These are phyloP conservation scores for Kwoniella shivajii DNA, from an alignment of 1,284 basidiomycete species.

Conservation along the genomic window DNA sequence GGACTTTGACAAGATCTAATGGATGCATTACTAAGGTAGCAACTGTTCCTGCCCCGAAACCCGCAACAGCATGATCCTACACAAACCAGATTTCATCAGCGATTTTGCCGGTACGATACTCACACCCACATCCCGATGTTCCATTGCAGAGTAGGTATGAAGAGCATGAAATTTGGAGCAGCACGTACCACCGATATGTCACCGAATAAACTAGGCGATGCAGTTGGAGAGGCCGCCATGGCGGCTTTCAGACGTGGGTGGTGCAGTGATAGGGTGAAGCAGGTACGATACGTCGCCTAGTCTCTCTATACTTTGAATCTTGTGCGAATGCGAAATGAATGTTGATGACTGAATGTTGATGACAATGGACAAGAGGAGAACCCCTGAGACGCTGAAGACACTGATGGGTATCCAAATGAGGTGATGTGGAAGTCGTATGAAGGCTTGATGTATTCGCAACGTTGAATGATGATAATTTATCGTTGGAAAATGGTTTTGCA, in stretches of 20 bases:
- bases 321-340: too few species aligned
- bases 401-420: too few species aligned
- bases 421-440: too few species aligned
- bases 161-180: neutral
- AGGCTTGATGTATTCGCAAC: too few species aligned
- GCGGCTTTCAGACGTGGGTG: neutral
- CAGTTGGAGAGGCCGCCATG: conserved; percentile 10
- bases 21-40: conserved; percentile 98
- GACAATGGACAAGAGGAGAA: too few species aligned
- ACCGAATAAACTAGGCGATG: conserved; percentile 37
- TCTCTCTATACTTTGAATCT: too few species aligned
- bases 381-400: too few species aligned
- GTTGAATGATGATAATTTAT: too few species aligned
- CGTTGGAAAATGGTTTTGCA: too few species aligned
- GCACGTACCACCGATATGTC: conserved; percentile 49
- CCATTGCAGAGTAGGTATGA: neutral
- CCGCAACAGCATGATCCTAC: conserved; percentile 87
- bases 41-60: conserved; percentile 88
- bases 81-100: neutral
- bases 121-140: neutral
- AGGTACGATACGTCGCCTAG: neutral
- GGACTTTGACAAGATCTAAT: conserved; percentile 92
- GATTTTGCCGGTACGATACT: too few species aligned
- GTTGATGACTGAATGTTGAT: too few species aligned
- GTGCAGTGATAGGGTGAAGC: neutral